Evolutionary conservation across 2,329 filamentous ascomycete species (phyloP).

Genomic region (Arachnomyces sp.): DNA sequence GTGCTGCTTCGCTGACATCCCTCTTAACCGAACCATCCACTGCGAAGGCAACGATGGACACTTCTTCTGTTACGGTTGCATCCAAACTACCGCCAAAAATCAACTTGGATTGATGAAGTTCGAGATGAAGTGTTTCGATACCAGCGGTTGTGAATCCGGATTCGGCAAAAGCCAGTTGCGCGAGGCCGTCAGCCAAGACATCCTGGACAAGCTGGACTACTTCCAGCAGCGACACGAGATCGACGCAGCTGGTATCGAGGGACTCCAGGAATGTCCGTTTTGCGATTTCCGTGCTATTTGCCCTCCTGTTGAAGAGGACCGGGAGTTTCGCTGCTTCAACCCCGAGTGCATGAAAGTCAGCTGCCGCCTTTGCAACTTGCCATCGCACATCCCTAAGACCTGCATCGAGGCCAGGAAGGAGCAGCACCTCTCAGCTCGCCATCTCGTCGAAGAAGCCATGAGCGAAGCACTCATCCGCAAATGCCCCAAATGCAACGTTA

Average conservation of each 20-base stretch:
- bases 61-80: constrained; percentile 63
- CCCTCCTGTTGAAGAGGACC: constrained; percentile 56
- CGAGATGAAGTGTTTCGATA: constrained; percentile 62
- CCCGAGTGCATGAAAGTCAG: constrained; percentile 55
- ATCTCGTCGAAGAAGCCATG: constrained; percentile 75
- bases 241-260: constrained; percentile 60
- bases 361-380: constrained; percentile 59
- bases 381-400: constrained; percentile 62
- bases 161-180: constrained; percentile 51
- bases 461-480: constrained; percentile 66
- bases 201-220: constrained; percentile 55
- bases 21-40: constrained; percentile 58
- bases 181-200: constrained; percentile 50
- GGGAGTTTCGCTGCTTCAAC: constrained; percentile 64
- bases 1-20: constrained; percentile 62
- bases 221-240: constrained; percentile 65
- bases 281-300: constrained; percentile 73
- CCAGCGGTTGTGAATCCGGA: constrained; percentile 53
- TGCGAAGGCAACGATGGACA: constrained; percentile 55
- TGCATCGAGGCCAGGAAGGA: constrained; percentile 61
- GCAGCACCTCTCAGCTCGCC: constrained; percentile 52
- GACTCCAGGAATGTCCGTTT: constrained; percentile 69
- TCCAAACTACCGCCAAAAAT: constrained; percentile 55
- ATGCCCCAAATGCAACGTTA: constrained; percentile 58
- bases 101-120: constrained; percentile 63